A percentile compares a stretch with the other conserved stretches of the same genome.
These are phyloP conservation scores for Coniella vitis DNA, from an alignment of 2,329 filamentous ascomycete species.

Conservation along the genomic window DNA sequence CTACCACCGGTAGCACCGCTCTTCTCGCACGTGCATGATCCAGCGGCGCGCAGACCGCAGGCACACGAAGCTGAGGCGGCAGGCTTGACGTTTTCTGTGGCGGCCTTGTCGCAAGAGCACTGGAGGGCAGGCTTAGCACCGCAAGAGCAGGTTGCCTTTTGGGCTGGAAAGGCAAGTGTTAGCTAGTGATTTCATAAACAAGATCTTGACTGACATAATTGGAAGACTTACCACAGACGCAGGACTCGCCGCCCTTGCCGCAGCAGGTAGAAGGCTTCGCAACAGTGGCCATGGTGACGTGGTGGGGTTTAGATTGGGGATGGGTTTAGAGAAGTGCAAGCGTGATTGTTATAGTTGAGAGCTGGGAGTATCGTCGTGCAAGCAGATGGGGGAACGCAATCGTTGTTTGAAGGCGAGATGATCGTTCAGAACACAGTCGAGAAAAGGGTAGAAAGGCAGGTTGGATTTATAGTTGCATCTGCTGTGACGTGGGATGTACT, in stretches of 20 bases:
- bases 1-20: conserved; percentile 49
- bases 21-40: conserved; percentile 83
- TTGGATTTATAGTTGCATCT: conserved; percentile 8
- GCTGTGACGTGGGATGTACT: not conserved
- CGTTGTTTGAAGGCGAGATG: no score
- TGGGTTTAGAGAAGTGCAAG: not conserved
- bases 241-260: conserved; percentile 44
- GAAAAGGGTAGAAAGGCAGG: not conserved
- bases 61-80: conserved; percentile 57
- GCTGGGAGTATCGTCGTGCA: no score
- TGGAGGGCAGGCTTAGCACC: conserved; percentile 70
- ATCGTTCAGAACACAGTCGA: no score
- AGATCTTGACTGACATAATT: not conserved
- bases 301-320: not conserved
- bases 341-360: not conserved
- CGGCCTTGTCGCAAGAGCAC: conserved; percentile 73
- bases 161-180: not conserved
- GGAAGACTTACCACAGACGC: conserved; percentile 50
- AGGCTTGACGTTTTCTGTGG: conserved; percentile 59
- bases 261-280: conserved; percentile 46
- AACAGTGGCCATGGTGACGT: conserved; percentile 26
- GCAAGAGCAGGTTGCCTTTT: conserved; percentile 58
- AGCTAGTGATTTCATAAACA: not conserved
- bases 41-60: conserved; percentile 68
- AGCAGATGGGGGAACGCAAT: no score